These are phyloP conservation scores for Oenanthe javanica DNA, from an alignment of 140 eudicot species.

Conservation along the genomic window DNA sequence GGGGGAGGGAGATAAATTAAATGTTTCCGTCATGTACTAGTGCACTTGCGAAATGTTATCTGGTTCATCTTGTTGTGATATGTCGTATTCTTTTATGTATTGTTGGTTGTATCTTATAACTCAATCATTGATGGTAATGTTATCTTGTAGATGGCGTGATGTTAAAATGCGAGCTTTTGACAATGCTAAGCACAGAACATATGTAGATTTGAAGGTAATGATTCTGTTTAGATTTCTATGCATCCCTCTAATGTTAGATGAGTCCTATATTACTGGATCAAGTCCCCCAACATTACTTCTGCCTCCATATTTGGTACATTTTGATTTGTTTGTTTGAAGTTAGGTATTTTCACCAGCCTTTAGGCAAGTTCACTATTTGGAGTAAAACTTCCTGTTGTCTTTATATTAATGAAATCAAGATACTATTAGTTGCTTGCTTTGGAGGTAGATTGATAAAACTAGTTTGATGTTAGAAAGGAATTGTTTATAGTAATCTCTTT, in stretches of 20 bases:
- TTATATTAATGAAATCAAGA: neutral
- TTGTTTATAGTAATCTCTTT: neutral
- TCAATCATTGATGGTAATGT: neutral
- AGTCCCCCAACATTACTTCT: neutral
- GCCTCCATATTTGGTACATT: neutral
- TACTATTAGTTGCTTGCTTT: constrained; percentile 1
- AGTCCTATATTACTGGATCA: no score
- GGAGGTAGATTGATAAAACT: neutral
- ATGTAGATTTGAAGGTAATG: constrained; percentile 88
- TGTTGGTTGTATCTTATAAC: no score
- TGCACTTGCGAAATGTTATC: neutral
- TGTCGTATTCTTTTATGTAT: no score
- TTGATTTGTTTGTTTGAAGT: neutral
- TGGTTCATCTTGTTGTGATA: neutral
- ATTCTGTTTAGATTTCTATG: neutral
- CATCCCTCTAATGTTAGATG: neutral
- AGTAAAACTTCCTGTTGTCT: no score
- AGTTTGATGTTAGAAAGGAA: neutral
- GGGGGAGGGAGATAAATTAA: neutral
- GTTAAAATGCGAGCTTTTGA: constrained; percentile 91
- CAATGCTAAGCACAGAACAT: constrained; percentile 90
- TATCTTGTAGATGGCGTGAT: constrained; percentile 83
- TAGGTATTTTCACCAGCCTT: neutral
- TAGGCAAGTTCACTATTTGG: no score
- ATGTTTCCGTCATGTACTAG: neutral